Percentiles rank a stretch among this genome's conserved stretches.
phyloP scores from a whole-genome alignment of 345 rosid genomes.

The Eucalyptus pauciflora region DNA sequence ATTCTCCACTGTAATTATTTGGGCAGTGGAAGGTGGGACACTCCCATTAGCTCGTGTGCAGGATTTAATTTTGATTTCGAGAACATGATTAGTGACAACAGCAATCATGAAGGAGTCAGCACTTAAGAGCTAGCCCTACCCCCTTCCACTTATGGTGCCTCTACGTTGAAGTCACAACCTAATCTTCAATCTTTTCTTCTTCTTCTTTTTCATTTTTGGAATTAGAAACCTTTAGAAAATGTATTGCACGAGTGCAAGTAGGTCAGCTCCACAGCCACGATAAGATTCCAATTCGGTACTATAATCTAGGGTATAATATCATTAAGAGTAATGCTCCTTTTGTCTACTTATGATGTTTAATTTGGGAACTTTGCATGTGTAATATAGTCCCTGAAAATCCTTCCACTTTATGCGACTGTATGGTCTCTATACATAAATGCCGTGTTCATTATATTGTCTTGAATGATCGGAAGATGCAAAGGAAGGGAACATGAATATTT shows the following conservation, averaged over 20 bases:
- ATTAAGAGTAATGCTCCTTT: background rate
- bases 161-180: background rate
- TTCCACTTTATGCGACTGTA: background rate
- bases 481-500: background rate
- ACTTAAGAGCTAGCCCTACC: background rate
- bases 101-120: background rate
- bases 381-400: background rate
- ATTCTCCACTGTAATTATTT: background rate
- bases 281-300: background rate
- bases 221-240: background rate
- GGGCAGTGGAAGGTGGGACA: background rate
- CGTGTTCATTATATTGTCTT: background rate
- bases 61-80: background rate
- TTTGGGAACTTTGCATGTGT: background rate
- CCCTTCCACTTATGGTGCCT: background rate
- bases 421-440: background rate
- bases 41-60: background rate
- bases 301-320: background rate
- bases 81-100: background rate
- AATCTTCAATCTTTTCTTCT: background rate
- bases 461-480: background rate
- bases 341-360: background rate
- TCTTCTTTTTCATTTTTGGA: background rate
- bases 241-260: background rate
- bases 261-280: background rate